Evolutionary conservation across 169 alveolate species (phyloP), one percentile per base, ranked within the genome.

Genomic region (Plasmodium reichenowi): DNA sequence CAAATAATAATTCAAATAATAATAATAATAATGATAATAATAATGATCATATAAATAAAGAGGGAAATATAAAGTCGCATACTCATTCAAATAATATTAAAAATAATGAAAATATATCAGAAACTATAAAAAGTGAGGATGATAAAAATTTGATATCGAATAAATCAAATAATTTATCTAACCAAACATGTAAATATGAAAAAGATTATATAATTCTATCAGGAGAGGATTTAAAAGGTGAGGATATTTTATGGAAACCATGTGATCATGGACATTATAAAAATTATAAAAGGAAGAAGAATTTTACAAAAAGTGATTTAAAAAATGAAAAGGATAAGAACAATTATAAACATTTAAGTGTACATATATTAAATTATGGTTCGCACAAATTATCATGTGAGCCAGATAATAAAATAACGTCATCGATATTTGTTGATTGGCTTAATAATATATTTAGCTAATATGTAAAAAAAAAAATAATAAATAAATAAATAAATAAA

Each of bases 201-300:
- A 56, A 13, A 9, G 24, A 56, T 17, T 45, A 24, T 45, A 4
- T 48, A 48, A 60, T 48, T 48, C 50, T 43, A 22, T 20, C 83
- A 13, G 60, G 10, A 17, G 54, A 47, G 10, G 26, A 24, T 12
- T 24, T 52, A 56, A n/a, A 74, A 15, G 43, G 43, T 50, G 75
- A 58, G 10, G 52, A 20, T 10, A 58, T 7, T 32, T 48, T 64
- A 45, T 76, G 88, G 88, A 76, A 67, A 0, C 2, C 66, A 50
- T 76, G 63, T 50, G 88, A 76, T 24, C 76, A 76, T 56, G 88
- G 88, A 5, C 66, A 63, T 38, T 76, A 56, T 50, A 76, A 63
- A 56, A 45, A 71, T 3, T 17, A 63, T 38, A 64, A 76, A 45
- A 48, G 63, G 45, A 76, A 64, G 32, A 76, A 64, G 13, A 48